Conservation (phyloP, 106 monocot species). For the Allium cepa region DNA sequence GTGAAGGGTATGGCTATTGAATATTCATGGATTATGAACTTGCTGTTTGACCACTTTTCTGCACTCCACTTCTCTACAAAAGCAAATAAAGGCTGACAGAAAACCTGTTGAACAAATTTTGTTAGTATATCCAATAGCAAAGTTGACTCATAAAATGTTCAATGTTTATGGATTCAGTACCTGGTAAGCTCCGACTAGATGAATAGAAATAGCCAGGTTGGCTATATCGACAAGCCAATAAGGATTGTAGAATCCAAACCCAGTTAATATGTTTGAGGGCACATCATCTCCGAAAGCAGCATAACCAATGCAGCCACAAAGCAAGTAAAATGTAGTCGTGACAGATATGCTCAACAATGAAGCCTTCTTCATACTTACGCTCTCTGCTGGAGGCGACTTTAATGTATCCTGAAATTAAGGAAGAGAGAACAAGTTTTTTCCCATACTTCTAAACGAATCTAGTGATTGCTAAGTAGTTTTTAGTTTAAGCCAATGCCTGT, state of each 20-base stretch:
- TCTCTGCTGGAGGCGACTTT: slow-evolving; percentile 34
- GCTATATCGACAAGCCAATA: slow-evolving; percentile 18
- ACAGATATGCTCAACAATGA: slow-evolving; percentile 21
- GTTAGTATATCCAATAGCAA: no score
- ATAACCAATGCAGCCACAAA: slow-evolving; percentile 40
- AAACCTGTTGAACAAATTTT: slow-evolving; percentile 2
- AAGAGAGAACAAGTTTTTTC: not conserved
- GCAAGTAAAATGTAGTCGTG: slow-evolving; percentile 39
- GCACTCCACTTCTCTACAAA: slow-evolving; percentile 9
- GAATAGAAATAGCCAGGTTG: slow-evolving; percentile 12
- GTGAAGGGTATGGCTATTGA: slow-evolving; percentile 5
- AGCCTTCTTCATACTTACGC: slow-evolving; percentile 28
- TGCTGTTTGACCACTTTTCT: slow-evolving; percentile 3
- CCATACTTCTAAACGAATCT: no score
- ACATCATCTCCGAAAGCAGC: slow-evolving; percentile 31
- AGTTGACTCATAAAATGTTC: not conserved
- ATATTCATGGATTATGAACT: slow-evolving; percentile 10
- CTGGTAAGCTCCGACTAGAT: slow-evolving; percentile 20
- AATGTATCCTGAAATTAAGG: slow-evolving; percentile 22
- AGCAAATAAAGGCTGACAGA: slow-evolving; percentile 9
- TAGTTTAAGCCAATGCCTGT: slow-evolving; percentile 15
- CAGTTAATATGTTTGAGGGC: slow-evolving; percentile 33
- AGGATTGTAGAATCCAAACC: slow-evolving; percentile 25
- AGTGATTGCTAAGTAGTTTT: not conserved
- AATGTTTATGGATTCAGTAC: not conserved